These are phyloP conservation scores for Vitis hybrid DNA, from an alignment of 177 flowering plant genomes.

Conservation along the genomic window DNA sequence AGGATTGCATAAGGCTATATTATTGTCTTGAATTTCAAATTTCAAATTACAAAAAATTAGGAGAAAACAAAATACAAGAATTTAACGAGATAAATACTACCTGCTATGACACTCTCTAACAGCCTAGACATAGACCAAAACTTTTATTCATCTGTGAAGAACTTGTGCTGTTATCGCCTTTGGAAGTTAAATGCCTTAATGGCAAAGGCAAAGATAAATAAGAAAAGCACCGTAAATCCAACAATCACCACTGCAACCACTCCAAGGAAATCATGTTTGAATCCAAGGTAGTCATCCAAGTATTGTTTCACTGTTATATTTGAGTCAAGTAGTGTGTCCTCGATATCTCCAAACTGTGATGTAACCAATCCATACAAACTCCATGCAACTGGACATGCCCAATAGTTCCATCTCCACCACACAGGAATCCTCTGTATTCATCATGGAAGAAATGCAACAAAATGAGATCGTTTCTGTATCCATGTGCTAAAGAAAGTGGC, in stretches of 20 bases:
- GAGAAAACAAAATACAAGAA: too few relatives aligned
- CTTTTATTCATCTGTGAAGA: too few relatives aligned
- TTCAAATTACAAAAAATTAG: too few relatives aligned
- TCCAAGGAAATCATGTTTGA: slow-evolving; percentile 22
- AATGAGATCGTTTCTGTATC: too few relatives aligned
- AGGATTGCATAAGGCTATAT: too few relatives aligned
- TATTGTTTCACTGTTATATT: slow-evolving; percentile 17
- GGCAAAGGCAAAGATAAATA: slow-evolving; percentile 15
- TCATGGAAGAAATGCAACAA: not conserved
- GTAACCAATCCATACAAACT: slow-evolving; percentile 40
- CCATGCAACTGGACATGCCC: slow-evolving; percentile 44
- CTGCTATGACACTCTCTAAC: too few relatives aligned
- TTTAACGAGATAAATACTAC: too few relatives aligned
- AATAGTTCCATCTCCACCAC: slow-evolving; percentile 56
- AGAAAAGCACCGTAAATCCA: slow-evolving; percentile 18
- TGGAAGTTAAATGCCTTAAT: slow-evolving; percentile 30
- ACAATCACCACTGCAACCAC: slow-evolving; percentile 15
- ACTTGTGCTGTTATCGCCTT: slow-evolving; percentile 5
- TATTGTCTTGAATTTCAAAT: too few relatives aligned
- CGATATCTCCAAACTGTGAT: slow-evolving; percentile 42
- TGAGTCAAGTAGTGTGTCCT: slow-evolving; percentile 5
- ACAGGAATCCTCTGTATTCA: slow-evolving; percentile 40
- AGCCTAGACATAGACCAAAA: too few relatives aligned
- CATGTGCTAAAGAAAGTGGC: not conserved
- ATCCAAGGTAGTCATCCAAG: slow-evolving; percentile 16